Evolutionary conservation across 2,329 filamentous ascomycete genomes (phyloP).

Genomic region (Hypoxylon rubiginosum): DNA sequence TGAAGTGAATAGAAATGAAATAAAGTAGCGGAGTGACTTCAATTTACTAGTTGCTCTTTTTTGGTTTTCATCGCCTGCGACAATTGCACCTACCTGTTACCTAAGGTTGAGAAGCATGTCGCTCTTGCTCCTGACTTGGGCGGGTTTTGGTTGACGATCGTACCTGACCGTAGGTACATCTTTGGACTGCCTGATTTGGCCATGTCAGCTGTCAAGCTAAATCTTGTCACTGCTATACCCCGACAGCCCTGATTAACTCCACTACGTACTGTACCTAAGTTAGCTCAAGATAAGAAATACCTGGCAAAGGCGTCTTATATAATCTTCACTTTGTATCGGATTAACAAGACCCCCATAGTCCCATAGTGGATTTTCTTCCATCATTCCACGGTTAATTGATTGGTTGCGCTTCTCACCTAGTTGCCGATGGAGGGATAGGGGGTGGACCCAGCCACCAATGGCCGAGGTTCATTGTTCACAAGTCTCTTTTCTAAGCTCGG

Average conservation of each 20-base stretch:
- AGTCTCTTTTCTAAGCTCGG: constrained; percentile 42
- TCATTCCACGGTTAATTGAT: constrained; percentile 14
- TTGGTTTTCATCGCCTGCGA: not conserved
- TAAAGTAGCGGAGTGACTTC: not conserved
- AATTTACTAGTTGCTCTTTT: not conserved
- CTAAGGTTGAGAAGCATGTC: not conserved
- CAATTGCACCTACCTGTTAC: not conserved
- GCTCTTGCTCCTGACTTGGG: not conserved
- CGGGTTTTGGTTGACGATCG: not conserved
- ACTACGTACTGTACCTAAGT: not conserved
- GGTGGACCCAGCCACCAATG: constrained; percentile 42
- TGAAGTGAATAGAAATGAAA: constrained; percentile 11
- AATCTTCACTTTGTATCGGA: constrained; percentile 6
- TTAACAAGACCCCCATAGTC: constrained; percentile 10
- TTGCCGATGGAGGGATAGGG: constrained; percentile 36
- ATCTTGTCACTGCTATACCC: not conserved
- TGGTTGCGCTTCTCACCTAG: constrained; percentile 26
- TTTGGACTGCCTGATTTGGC: not conserved
- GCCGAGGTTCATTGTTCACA: constrained; percentile 49
- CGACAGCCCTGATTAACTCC: not conserved
- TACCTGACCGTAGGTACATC: not conserved
- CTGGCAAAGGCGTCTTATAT: constrained; percentile 11
- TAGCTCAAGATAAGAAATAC: not conserved
- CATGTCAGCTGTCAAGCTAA: not conserved
- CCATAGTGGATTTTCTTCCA: not conserved